Base-by-base conservation (phyloP, 345 rosid genomes). In the Fremontodendron californicum region DNA sequence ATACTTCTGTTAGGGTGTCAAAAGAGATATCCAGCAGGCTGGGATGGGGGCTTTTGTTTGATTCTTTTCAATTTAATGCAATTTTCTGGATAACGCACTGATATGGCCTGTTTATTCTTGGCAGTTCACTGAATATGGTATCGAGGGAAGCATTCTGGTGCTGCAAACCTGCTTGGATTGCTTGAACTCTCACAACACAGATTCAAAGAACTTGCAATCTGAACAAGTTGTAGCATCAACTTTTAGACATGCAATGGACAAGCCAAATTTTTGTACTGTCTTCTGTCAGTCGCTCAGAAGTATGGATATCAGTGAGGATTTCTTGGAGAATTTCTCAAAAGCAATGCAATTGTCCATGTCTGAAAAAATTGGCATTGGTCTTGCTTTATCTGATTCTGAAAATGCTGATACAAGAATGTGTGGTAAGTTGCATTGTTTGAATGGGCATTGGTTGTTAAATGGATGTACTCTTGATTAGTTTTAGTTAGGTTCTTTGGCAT, bases 351-450 rank as follows among this genome's bases (percentile, higher is more conserved):
- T 95, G 79, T 88, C 99, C 0, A 46, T 84, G 46, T 75, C 87
- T 64, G 96, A 95, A 81, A 95, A 89, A 82, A 84, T 95, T 72
- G 85, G 80, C 77, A 78, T 89, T 77, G 93, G 88, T 84, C 93
- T 94, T 68, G 94, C 97, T 58, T 83, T 94, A 55, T 86, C 88
- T 40, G 91, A 87, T 70, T 87, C 90, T 40, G 95, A 89, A 60
- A 82, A 78, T 75, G 79, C 79, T 15, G 94, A 88, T 31, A 79
- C 81, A 15, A 82, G 83, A 78, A 82, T 80, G 63, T 77, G 78
- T 58, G 99, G 98, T 89, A 77, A 78, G 90, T 74, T 84, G 55
- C 67, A 39, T 13, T 69, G 39, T 35, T 49, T 55, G 8, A 48
- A 27, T 61, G 31, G 6, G 43, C 23, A 19, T 61, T 70, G 45